Percentiles rank a stretch among this genome's conserved stretches.
phyloP scores from a whole-genome alignment of 768 basidiomycete species.

The Russula virescens region DNA sequence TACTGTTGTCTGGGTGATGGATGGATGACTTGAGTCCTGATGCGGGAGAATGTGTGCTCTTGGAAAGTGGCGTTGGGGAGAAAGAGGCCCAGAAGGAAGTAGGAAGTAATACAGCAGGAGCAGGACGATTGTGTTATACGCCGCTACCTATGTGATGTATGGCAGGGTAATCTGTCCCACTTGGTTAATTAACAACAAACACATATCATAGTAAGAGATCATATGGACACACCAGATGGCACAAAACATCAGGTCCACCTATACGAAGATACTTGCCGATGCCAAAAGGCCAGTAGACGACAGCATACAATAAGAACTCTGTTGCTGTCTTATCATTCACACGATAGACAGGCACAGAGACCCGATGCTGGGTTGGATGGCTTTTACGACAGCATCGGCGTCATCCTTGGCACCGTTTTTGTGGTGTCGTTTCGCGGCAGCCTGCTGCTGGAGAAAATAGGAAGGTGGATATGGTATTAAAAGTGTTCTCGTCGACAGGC shows the following conservation, averaged over 20 bases:
- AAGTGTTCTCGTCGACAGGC: slow-evolving; percentile 73
- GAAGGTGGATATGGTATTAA: slow-evolving; percentile 73
- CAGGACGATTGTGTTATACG: slow-evolving; percentile 83
- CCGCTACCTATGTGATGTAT: slow-evolving; percentile 84
- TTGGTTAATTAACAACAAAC: not conserved
- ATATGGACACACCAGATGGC: slow-evolving; percentile 47
- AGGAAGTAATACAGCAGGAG: no score
- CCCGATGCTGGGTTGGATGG: not conserved
- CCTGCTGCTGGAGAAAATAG: slow-evolving; percentile 56
- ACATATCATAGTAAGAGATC: not conserved
- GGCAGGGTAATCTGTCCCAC: slow-evolving; percentile 67
- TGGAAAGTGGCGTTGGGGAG: slow-evolving; percentile 42
- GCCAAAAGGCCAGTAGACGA: slow-evolving; percentile 73
- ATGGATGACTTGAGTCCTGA: slow-evolving; percentile 34
- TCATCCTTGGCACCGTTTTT: slow-evolving; percentile 26
- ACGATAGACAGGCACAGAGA: slow-evolving; percentile 33
- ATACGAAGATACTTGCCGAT: slow-evolving; percentile 30
- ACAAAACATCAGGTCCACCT: slow-evolving; percentile 42
- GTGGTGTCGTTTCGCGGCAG: not conserved
- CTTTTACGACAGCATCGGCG: not conserved
- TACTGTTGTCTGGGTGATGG: not conserved
- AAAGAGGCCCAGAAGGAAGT: slow-evolving; percentile 73
- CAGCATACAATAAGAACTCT: slow-evolving; percentile 68
- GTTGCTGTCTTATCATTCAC: slow-evolving; percentile 68
- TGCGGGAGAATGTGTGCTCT: slow-evolving; percentile 31